Conservation (phyloP, 805 yeast genomes). For the Metschnikowia anglica region DNA sequence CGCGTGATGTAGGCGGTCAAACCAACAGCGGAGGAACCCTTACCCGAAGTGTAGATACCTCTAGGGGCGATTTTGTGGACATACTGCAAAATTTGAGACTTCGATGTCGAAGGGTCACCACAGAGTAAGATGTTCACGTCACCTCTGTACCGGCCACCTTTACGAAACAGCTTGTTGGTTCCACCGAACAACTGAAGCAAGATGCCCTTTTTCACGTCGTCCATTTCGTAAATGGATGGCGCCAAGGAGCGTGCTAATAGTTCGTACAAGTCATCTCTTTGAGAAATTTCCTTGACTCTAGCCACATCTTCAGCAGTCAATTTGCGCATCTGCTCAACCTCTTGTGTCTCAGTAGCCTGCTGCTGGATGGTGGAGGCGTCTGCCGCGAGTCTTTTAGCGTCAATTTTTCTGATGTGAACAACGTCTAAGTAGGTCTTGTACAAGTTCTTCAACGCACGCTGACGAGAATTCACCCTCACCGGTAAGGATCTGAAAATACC, state of each 20-base stretch:
- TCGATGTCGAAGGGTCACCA: conserved; percentile 98
- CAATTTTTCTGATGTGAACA: conserved; percentile 86
- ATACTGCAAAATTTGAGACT: conserved; percentile 90
- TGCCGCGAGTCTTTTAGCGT: conserved; percentile 74
- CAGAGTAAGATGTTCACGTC: conserved; percentile 88
- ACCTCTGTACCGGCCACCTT: conserved; percentile 95
- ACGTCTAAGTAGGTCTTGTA: conserved; percentile 94
- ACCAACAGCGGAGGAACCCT: conserved; percentile 99
- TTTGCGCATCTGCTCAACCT: conserved; percentile 73
- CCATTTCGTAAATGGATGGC: conserved; percentile 95
- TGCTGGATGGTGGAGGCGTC: conserved; percentile 71
- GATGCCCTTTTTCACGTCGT: conserved; percentile 95
- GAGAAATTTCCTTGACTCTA: conserved; percentile 58
- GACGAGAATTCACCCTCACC: conserved; percentile 81
- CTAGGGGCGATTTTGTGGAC: conserved; percentile 98
- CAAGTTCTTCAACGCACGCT: conserved; percentile 76
- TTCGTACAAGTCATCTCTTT: conserved; percentile 80
- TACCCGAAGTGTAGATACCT: conserved; percentile 97
- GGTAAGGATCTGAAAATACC: conserved; percentile 94
- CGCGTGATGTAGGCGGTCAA: conserved; percentile 94
- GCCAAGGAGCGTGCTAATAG: conserved; percentile 87
- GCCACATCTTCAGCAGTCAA: conserved; percentile 68
- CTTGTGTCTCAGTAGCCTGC: conserved; percentile 59
- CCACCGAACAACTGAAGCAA: conserved; percentile 94
- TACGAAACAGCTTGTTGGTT: conserved; percentile 78